Evolutionary conservation across 495 filamentous ascomycete genomes (phyloP).

Genomic region (Penicilliopsis zonata): DNA sequence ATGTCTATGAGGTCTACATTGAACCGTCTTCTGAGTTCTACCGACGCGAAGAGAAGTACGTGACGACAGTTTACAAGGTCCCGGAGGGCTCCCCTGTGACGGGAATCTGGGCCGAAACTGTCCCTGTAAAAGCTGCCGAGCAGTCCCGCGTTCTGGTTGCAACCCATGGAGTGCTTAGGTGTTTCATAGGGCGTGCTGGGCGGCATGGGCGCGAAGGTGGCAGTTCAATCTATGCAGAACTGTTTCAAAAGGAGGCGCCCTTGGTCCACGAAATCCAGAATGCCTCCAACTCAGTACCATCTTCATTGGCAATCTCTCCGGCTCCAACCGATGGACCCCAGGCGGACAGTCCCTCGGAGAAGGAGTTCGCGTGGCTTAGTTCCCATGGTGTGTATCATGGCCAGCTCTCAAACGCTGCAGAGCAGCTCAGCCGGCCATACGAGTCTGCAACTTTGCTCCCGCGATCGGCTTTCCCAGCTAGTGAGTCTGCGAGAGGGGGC

Average conservation of each 20-base stretch:
- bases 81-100: slow-evolving; percentile 65
- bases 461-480: slow-evolving; percentile 54
- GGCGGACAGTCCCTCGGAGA: slow-evolving; percentile 41
- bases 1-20: slow-evolving; percentile 90
- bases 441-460: slow-evolving; percentile 65
- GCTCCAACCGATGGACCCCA: slow-evolving; percentile 41
- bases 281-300: slow-evolving; percentile 42
- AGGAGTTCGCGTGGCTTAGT: slow-evolving; percentile 82
- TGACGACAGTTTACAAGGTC: slow-evolving; percentile 66
- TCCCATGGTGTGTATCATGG: slow-evolving; percentile 84
- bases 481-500: slow-evolving; percentile 51
- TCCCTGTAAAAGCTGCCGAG: slow-evolving; percentile 56
- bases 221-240: slow-evolving; percentile 66
- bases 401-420: slow-evolving; percentile 41
- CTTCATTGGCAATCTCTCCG: slow-evolving; percentile 62
- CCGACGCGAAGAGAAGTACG: slow-evolving; percentile 83
- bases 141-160: slow-evolving; percentile 63
- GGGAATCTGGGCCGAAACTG: slow-evolving; percentile 67
- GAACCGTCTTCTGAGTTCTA: slow-evolving; percentile 91
- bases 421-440: slow-evolving; percentile 40
- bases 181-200: slow-evolving; percentile 66
- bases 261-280: slow-evolving; percentile 53
- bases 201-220: slow-evolving; percentile 66
- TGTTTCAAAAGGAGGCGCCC: slow-evolving; percentile 81
- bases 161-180: slow-evolving; percentile 61